Percentiles rank a stretch among this genome's conserved stretches.
These are phyloP conservation scores for Myxozyma neotropica DNA, from an alignment of 805 yeast species.

Conservation along the genomic window DNA sequence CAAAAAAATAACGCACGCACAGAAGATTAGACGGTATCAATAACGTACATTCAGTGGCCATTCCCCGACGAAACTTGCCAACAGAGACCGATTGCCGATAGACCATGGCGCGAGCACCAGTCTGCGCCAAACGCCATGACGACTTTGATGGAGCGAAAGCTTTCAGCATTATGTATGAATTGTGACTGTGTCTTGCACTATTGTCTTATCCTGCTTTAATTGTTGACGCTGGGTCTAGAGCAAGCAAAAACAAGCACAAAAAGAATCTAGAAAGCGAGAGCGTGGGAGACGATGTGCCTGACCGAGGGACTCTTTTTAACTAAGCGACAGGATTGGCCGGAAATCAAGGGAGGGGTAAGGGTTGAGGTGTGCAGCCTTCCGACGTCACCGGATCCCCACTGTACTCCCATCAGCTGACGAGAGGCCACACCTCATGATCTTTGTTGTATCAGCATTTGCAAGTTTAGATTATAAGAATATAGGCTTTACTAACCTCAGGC, in stretches of 20 bases:
- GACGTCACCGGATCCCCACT: constrained; percentile 1
- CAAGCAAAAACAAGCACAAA: not conserved
- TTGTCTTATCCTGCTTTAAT: not conserved
- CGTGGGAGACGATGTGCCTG: not conserved
- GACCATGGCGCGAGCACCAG: constrained; percentile 11
- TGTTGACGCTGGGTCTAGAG: not conserved
- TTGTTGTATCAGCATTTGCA: not conserved
- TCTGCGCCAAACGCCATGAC: constrained; percentile 18
- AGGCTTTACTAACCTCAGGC: not conserved
- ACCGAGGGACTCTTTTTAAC: constrained; percentile 4
- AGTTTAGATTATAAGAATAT: too few species aligned
- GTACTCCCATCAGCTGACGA: too few species aligned
- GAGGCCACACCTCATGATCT: too few species aligned
- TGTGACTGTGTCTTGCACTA: not conserved
- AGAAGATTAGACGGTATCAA: too few species aligned
- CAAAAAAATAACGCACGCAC: too few species aligned
- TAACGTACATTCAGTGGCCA: constrained; percentile 30
- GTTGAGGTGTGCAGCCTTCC: constrained; percentile 7
- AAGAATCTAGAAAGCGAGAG: not conserved
- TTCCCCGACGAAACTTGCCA: constrained; percentile 24
- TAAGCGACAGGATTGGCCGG: constrained; percentile 15
- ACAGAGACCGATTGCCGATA: constrained; percentile 3
- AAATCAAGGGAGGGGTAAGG: not conserved
- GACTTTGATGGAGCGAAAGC: constrained; percentile 7
- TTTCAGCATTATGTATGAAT: constrained; percentile 6